Evolutionary conservation across 352 stramenopile species (phyloP).

Genomic region (Globisporangium uncinulatum): DNA sequence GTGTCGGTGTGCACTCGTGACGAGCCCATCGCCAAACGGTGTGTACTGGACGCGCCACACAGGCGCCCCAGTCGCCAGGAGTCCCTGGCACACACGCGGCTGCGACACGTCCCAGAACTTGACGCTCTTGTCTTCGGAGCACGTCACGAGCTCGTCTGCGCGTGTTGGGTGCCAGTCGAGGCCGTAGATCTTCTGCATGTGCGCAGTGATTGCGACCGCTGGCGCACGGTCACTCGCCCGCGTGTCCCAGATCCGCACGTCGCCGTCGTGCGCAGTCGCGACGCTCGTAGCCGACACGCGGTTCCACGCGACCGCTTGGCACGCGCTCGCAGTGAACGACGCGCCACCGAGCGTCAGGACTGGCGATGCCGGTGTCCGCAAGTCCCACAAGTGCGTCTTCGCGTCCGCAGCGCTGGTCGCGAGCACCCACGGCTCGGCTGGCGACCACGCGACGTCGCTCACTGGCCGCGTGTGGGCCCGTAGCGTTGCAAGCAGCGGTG

Average conservation of each 20-base stretch:
- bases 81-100: constrained; percentile 53
- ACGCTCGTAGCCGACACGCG: constrained; percentile 55
- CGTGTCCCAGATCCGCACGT: constrained; percentile 76
- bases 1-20: constrained; percentile 66
- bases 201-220: constrained; percentile 58
- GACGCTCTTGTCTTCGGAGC: constrained; percentile 80
- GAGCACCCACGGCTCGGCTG: constrained; percentile 60
- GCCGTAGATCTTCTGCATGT: constrained; percentile 83
- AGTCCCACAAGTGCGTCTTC: constrained; percentile 80
- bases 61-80: constrained; percentile 49
- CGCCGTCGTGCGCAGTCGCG: constrained; percentile 75
- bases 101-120: constrained; percentile 79
- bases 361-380: constrained; percentile 59
- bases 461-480: constrained; percentile 68
- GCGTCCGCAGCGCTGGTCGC: constrained; percentile 75
- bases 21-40: constrained; percentile 75
- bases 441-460: constrained; percentile 74
- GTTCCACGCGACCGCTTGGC: constrained; percentile 70
- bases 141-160: constrained; percentile 78
- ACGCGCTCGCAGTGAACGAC: constrained; percentile 57
- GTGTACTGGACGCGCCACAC: constrained; percentile 74
- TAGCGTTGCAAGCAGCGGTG: constrained; percentile 68
- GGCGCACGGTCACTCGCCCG: constrained; percentile 46
- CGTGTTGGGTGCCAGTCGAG: constrained; percentile 78
- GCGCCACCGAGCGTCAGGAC: constrained; percentile 52